These are phyloP conservation scores for Dendrobium huoshanense DNA, from an alignment of 106 monocot species.

Conservation along the genomic window DNA sequence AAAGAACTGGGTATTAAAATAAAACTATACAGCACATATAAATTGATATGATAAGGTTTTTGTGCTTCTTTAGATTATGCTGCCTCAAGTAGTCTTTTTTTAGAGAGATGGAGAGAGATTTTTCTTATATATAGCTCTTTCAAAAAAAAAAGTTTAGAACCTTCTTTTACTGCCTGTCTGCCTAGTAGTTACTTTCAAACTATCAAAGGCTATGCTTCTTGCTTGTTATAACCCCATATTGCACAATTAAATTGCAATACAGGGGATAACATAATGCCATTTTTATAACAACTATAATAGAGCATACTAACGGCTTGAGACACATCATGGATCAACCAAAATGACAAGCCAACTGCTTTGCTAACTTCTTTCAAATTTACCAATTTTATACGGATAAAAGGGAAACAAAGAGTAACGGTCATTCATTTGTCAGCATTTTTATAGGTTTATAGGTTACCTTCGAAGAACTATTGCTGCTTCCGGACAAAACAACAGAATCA, in stretches of 20 bases:
- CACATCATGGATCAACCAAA: background rate
- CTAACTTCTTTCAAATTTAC: background rate
- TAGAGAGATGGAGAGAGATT: no score
- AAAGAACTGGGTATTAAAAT: background rate
- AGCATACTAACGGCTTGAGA: background rate
- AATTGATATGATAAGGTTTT: background rate
- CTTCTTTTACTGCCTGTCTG: no score
- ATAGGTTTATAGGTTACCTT: constrained; percentile 33
- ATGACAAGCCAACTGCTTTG: no score
- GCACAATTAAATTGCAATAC: background rate
- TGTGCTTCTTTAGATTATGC: background rate
- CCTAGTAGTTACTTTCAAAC: no score
- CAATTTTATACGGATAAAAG: background rate
- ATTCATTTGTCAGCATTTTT: background rate
- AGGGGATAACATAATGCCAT: background rate
- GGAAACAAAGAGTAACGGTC: background rate
- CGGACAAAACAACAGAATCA: constrained; percentile 33
- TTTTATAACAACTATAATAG: background rate
- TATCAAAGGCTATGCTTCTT: no score
- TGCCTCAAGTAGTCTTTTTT: background rate
- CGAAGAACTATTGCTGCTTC: constrained; percentile 50
- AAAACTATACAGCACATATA: background rate
- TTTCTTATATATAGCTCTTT: no score
- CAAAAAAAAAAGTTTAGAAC: no score
- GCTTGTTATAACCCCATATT: no score